These are phyloP conservation scores for Cytospora schulzeri DNA, from an alignment of 2,329 filamentous ascomycete species.

Conservation along the genomic window DNA sequence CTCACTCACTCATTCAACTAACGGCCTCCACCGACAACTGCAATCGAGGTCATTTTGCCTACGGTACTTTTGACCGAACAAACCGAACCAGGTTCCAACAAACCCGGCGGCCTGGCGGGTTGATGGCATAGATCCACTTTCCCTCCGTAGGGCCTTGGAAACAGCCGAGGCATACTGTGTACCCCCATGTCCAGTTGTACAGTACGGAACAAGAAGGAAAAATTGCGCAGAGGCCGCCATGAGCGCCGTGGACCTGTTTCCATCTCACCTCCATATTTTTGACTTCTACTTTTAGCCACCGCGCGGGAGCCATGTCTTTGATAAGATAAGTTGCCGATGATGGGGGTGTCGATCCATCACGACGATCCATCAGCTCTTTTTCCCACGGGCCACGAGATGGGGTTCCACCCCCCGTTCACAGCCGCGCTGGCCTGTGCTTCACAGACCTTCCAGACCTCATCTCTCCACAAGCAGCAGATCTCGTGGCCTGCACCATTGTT, in stretches of 20 bases:
- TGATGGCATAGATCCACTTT: background rate
- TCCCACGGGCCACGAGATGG: background rate
- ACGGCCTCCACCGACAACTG: background rate
- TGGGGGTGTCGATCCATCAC: conserved; percentile 6
- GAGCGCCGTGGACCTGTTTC: conserved; percentile 18
- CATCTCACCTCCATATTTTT: conserved; percentile 6
- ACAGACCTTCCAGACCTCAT: conserved; percentile 10
- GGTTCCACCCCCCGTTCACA: conserved; percentile 12
- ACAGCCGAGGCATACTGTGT: conserved; percentile 1
- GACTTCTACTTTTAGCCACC: conserved; percentile 13
- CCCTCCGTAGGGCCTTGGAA: background rate
- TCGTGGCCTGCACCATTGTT: background rate
- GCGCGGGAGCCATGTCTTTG: conserved; percentile 4
- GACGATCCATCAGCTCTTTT: background rate
- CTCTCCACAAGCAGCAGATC: conserved; percentile 1
- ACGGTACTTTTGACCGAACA: background rate
- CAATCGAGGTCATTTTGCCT: background rate
- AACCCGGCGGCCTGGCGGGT: background rate
- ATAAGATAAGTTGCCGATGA: conserved; percentile 25
- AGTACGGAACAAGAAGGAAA: background rate
- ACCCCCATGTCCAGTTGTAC: too few species aligned
- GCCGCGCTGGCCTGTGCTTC: conserved; percentile 16
- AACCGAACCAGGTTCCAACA: too few species aligned
- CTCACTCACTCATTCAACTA: too few species aligned
- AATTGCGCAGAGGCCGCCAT: conserved; percentile 16